Base-by-base conservation (phyloP, 257 asterid genomes). In the Verbena officinalis region DNA sequence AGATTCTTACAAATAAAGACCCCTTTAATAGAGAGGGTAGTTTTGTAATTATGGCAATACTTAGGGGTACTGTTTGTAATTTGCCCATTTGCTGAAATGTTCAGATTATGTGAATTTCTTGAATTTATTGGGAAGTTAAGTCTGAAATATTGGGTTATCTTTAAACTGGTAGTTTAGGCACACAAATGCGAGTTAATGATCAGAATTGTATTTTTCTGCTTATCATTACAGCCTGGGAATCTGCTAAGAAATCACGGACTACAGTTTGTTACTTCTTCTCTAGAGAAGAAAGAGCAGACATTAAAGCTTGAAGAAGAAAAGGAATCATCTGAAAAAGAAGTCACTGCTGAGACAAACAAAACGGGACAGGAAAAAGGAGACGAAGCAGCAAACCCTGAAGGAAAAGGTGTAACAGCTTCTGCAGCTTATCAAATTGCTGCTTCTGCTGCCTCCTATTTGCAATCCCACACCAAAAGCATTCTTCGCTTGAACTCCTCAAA, bases 221-320 rank as follows among this genome's bases (percentile, higher is more conserved):
- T 4, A 14, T 22, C 6, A 17, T 51, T 74, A 59, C 83, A 89
- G 96, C 81, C 89, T 19, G 83, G 77, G 39, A 84, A 75, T 77
- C 83, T 84, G 34, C 78, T 86, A 48, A 81, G 84, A 67, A 14
- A 70, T 50, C 84, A 75, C 30, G 75, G 83, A 39, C 55, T 86
- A 42, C 65, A 77, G 10, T 78, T 81, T 24, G 83, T 89, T 50
- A 86, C 94, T 40, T 89, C 97, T 5, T 89, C 97, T 9, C 22
- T 83, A 13, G 91, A 83, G 78, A 89, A 84, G 80, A 86, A 79
- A 81, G 85, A 84, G n/a, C 83, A 70, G 43, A 79, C 75, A 17
- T 5, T 67, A 54, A 82, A 75, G 58, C 75, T 55, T 55, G 86
- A 83, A 23, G 81, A 72, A 50, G 84, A 76, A 68, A 84, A 78